Evolutionary conservation across 495 filamentous ascomycete species (phyloP).

Genomic region (Paragyromitra xinjiangensis): DNA sequence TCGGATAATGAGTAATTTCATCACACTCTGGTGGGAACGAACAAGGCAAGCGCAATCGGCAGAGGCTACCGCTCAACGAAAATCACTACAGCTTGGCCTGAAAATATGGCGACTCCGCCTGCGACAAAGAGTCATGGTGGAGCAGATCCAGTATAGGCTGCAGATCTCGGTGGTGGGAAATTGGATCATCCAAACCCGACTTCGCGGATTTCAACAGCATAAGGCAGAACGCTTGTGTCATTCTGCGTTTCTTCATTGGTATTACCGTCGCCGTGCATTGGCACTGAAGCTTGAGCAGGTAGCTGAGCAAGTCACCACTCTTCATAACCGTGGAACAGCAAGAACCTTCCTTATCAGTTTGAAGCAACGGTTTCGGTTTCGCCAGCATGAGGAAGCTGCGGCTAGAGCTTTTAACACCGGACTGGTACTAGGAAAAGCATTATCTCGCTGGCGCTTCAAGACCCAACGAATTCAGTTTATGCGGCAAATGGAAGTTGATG

Average conservation of each 20-base stretch:
- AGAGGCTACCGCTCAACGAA: conserved; percentile 19
- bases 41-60: conserved; percentile 45
- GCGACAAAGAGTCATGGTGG: conserved; percentile 38
- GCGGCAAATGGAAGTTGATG: neutral
- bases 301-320: conserved; percentile 19
- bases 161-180: conserved; percentile 2
- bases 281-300: conserved; percentile 4
- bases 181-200: conserved; percentile 45
- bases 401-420: neutral
- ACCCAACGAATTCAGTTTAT: neutral
- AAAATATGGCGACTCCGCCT: conserved; percentile 47
- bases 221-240: conserved; percentile 8
- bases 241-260: conserved; percentile 23
- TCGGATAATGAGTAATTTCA: conserved; percentile 34
- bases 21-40: conserved; percentile 51
- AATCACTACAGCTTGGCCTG: conserved; percentile 25
- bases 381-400: conserved; percentile 3
- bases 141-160: conserved; percentile 27
- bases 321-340: conserved; percentile 26
- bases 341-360: neutral
- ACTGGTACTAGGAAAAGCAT: neutral
- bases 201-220: conserved; percentile 12
- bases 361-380: conserved; percentile 6
- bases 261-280: neutral
- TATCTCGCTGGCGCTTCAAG: conserved; percentile 2